Base-by-base conservation (phyloP, 306 rosid genomes). In the Vigna trinervia region DNA sequence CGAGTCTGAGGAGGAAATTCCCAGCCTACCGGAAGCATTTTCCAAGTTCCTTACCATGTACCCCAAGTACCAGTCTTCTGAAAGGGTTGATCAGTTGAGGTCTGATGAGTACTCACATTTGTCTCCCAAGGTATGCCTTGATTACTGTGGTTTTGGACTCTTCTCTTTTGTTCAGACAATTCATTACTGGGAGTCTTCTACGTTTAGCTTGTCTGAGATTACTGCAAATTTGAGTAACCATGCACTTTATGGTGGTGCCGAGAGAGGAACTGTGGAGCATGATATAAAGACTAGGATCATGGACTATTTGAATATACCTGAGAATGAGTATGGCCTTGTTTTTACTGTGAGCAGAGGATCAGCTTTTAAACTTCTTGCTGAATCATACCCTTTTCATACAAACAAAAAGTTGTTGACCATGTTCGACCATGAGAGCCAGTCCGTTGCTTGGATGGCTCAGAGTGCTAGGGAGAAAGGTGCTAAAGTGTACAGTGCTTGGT, bases 361-460 rank as follows among this genome's bases (percentile, higher is more conserved):
- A 6, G 98, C 98, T 12, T 94, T 88, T 79, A 91, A 86, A 81
- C 80, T 94, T 80, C 81, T 94, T 72, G 92, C 97, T 13, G 97
- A 92, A 46, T 92, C 98, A 0, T 94, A 94, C 89, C 98, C 97
- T 73, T 94, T 94, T 59, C 97, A 92, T 13, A 92, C 92, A 23
- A 92, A 94, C 87, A 94, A 92, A 50, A 94, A 88, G 72, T 73
- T 94, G 86, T 78, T 94, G 82, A 94, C 98, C 67, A 94, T 94
- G 98, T 94, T 90, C n/a, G 98, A 94, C 64, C 93, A 94, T 39
- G 98, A 94, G 83, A 94, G 98, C 72, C 97, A 94, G 75, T 94
- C 98, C 41, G 97, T 94, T 82, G 69, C 82, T 85, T 94, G 96
- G 98, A 94, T 94, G 98, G 91, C 85, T 76, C 98, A 94, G 84